A percentile compares a stretch with the other conserved stretches of the same genome.
phyloP scores from a whole-genome alignment of 495 filamentous ascomycete species.

The Aspergillus carlsbadensis region DNA sequence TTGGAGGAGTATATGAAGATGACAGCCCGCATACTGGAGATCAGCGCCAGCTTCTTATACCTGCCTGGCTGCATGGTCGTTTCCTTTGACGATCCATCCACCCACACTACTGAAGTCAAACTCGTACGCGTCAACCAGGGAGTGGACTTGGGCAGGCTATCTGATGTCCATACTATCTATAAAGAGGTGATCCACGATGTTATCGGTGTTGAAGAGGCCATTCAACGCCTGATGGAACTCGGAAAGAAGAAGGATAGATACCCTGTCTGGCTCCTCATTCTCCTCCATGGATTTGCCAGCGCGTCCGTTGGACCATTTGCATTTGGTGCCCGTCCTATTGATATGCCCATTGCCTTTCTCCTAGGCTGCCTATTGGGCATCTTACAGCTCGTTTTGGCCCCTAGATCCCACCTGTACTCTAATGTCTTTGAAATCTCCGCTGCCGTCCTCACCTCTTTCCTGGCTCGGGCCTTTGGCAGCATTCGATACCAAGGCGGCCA shows the following conservation, averaged over 20 bases:
- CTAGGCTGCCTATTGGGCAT: conserved; percentile 81
- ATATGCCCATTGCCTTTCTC: conserved; percentile 83
- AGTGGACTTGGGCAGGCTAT: conserved; percentile 79
- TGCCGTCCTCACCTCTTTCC: conserved; percentile 83
- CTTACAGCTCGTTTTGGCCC: conserved; percentile 77
- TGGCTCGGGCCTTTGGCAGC: conserved; percentile 84
- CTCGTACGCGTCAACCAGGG: conserved; percentile 75
- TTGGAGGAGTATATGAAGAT: conserved; percentile 87
- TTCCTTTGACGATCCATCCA: conserved; percentile 85
- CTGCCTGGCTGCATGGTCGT: conserved; percentile 95
- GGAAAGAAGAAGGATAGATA: conserved; percentile 63
- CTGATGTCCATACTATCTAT: conserved; percentile 86
- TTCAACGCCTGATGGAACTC: conserved; percentile 63
- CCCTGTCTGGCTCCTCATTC: conserved; percentile 67
- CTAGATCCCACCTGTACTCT: conserved; percentile 70
- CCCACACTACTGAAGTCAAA: conserved; percentile 91
- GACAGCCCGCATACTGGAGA: conserved; percentile 83
- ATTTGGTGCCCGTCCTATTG: conserved; percentile 81
- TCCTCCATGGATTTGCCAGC: conserved; percentile 82
- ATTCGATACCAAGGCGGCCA: conserved; percentile 59
- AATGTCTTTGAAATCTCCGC: conserved; percentile 93
- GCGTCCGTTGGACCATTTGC: conserved; percentile 83
- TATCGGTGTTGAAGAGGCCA: conserved; percentile 83
- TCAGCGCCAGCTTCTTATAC: conserved; percentile 89
- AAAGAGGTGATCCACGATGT: conserved; percentile 91